phyloP scores from a whole-genome alignment of 2,329 filamentous ascomycete genomes.

The Fusarium keratoplasticum region DNA sequence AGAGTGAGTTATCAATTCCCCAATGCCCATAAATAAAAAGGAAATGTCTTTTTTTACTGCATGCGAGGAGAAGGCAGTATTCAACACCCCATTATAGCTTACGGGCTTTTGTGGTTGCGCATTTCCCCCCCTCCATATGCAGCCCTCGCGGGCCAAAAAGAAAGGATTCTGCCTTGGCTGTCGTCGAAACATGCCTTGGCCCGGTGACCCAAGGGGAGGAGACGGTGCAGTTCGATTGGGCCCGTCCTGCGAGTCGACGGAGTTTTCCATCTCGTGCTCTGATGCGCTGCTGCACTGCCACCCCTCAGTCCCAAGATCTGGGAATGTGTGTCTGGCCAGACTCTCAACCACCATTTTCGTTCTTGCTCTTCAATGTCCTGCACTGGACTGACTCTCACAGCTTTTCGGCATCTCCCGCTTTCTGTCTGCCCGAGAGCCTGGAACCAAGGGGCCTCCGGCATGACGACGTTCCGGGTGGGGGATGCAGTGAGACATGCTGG shows the following conservation, averaged over 20 bases:
- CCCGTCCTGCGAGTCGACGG: neutral
- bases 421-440: constrained; percentile 7
- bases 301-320: neutral
- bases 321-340: neutral
- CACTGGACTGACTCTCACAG: constrained; percentile 13
- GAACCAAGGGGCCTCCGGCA: constrained; percentile 11
- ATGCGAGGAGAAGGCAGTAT: neutral
- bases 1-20: neutral
- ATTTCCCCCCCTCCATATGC: neutral
- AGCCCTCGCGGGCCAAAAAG: neutral
- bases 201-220: neutral
- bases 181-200: neutral
- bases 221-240: neutral
- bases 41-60: neutral
- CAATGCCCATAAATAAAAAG: neutral
- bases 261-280: neutral
- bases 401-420: constrained; percentile 26
- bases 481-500: neutral
- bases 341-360: constrained; percentile 21
- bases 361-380: neutral
- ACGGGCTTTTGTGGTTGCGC: neutral
- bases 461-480: constrained; percentile 26
- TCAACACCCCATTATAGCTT: neutral
- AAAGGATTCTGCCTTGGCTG: constrained; percentile 8
- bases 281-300: neutral